phyloP scores from a whole-genome alignment of 2,329 filamentous ascomycete species.

The Lachnellula occidentalis region DNA sequence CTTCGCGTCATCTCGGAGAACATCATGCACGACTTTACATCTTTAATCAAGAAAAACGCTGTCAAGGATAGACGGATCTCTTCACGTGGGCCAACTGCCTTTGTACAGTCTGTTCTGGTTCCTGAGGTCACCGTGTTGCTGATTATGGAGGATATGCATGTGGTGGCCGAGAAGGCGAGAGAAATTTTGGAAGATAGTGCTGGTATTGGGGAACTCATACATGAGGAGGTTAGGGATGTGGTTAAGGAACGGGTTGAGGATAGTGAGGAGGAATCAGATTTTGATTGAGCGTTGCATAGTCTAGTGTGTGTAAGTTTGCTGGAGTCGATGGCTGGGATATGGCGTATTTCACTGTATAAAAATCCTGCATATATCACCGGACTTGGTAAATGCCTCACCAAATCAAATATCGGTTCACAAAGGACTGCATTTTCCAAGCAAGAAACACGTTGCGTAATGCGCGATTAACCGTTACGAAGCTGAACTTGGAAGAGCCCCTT shows the following conservation, averaged over 20 bases:
- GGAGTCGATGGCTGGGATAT: neutral
- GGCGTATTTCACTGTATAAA: neutral
- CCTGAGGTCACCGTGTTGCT: constrained; percentile 57
- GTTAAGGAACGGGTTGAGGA: constrained; percentile 50
- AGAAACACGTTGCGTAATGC: too few species aligned
- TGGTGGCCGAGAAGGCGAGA: constrained; percentile 36
- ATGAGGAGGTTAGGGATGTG: constrained; percentile 51
- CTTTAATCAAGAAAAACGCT: constrained; percentile 55
- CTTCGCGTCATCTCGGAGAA: constrained; percentile 66
- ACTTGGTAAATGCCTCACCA: neutral
- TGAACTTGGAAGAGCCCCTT: too few species aligned
- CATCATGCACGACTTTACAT: constrained; percentile 55
- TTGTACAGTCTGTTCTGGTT: constrained; percentile 70
- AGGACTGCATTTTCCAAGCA: too few species aligned
- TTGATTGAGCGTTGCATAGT: neutral
- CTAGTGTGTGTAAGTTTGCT: neutral
- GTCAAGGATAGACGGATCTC: constrained; percentile 61
- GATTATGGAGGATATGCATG: constrained; percentile 53
- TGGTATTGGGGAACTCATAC: constrained; percentile 22
- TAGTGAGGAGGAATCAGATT: constrained; percentile 27
- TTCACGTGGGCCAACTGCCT: constrained; percentile 59
- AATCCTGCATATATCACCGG: neutral
- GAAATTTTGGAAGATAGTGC: constrained; percentile 24
- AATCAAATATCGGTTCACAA: too few species aligned
- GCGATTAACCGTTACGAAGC: too few species aligned